These are phyloP conservation scores for Staphylotrichum longicolle DNA, from an alignment of 495 filamentous ascomycete species.

Conservation along the genomic window DNA sequence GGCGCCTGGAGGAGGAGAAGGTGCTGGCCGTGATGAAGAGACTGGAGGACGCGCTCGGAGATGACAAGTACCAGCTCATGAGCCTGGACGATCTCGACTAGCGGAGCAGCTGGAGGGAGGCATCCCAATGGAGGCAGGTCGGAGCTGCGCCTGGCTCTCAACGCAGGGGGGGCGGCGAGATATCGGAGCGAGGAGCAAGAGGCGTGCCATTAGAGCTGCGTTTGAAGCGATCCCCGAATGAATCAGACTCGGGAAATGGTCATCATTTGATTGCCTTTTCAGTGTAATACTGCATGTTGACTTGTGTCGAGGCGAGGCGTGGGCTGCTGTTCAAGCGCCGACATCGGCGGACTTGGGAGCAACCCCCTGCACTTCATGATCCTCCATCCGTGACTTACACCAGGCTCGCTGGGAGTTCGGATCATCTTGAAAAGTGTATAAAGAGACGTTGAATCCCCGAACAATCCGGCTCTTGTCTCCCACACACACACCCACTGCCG, in stretches of 20 bases:
- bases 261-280: background rate
- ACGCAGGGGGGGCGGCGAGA: background rate
- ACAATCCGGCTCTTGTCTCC: background rate
- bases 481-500: background rate
- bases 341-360: background rate
- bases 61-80: conserved; percentile 62
- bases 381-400: background rate
- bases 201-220: background rate
- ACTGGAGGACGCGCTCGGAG: conserved; percentile 69
- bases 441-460: background rate
- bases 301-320: background rate
- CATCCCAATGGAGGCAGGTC: background rate
- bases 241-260: background rate
- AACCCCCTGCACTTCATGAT: conserved; percentile 2
- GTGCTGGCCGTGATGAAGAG: conserved; percentile 81
- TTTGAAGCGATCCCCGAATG: background rate
- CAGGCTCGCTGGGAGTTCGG: background rate
- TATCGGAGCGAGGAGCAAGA: background rate
- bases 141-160: no score
- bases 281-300: background rate
- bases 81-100: conserved; percentile 41
- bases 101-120: background rate
- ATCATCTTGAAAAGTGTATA: conserved; percentile 5
- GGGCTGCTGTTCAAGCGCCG: conserved; percentile 7
- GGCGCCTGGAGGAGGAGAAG: conserved; percentile 87